These are phyloP conservation scores for Sugiyamaella boreocaroliniensis DNA, from an alignment of 805 yeast species.

Conservation along the genomic window DNA sequence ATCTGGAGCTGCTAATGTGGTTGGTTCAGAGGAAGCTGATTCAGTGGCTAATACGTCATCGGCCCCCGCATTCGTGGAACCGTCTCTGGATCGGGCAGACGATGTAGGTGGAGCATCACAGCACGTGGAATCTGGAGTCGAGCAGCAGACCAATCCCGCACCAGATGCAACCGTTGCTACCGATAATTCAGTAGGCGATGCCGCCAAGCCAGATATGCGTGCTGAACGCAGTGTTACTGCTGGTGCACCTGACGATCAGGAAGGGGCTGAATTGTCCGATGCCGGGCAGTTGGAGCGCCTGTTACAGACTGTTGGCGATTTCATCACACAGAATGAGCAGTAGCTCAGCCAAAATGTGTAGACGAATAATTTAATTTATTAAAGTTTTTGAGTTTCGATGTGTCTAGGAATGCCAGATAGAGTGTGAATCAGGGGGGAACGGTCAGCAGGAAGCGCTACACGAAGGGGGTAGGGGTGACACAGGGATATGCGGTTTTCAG, in stretches of 20 bases:
- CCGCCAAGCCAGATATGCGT: background rate
- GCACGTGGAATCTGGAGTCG: background rate
- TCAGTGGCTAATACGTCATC: background rate
- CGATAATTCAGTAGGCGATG: background rate
- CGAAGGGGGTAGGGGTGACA: too few species aligned
- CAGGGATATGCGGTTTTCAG: too few species aligned
- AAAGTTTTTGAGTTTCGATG: too few species aligned
- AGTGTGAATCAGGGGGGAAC: too few species aligned
- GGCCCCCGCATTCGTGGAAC: background rate
- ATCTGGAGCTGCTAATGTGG: background rate
- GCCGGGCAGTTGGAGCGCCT: conserved; percentile 20
- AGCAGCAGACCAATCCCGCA: background rate
- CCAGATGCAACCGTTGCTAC: background rate
- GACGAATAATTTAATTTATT: too few species aligned
- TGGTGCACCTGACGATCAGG: background rate
- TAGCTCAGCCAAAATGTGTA: too few species aligned
- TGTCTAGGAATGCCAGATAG: too few species aligned
- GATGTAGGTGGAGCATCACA: background rate
- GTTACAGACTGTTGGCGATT: conserved; percentile 26
- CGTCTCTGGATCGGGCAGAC: background rate
- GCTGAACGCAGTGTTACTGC: background rate
- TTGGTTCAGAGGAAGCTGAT: background rate
- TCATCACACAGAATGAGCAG: conserved; percentile 18
- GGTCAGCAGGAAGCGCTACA: too few species aligned
- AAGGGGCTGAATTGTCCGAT: conserved; percentile 13